Conservation (phyloP, 257 asterid species). For the Salvia miltiorrhiza region DNA sequence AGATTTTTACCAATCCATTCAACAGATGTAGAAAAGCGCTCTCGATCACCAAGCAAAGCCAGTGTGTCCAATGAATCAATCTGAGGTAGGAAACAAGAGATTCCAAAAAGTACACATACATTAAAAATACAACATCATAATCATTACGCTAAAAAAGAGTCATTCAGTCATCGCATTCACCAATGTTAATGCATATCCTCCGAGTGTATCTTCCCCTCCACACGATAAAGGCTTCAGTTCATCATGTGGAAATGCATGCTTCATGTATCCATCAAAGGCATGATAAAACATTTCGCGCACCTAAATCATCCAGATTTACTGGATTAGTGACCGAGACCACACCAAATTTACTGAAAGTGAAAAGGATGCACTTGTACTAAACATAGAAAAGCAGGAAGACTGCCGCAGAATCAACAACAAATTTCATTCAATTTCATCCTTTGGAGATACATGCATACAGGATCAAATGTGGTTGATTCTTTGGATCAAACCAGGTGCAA, state of each 20-base stretch:
- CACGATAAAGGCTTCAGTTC: constrained; percentile 93
- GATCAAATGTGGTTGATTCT: constrained; percentile 3
- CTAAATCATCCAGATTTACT: constrained; percentile 32
- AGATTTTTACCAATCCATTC: constrained; percentile 99
- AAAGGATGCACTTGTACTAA: neutral
- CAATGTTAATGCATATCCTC: constrained; percentile 96
- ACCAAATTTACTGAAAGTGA: neutral
- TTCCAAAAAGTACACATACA: neutral
- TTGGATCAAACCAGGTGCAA: neutral
- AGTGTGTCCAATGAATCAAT: constrained; percentile 93
- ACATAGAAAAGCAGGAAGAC: neutral
- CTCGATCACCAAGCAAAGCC: constrained; percentile 93
- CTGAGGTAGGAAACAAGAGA: constrained; percentile 36
- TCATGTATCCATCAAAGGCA: constrained; percentile 94
- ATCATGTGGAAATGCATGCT: constrained; percentile 86
- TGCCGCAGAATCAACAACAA: neutral
- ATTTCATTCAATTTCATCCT: neutral
- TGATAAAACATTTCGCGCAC: constrained; percentile 95
- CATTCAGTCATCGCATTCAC: constrained; percentile 33
- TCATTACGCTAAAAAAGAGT: constrained; percentile 2
- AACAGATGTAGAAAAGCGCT: constrained; percentile 73
- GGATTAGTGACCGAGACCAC: neutral
- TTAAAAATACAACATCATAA: neutral
- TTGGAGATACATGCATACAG: neutral
- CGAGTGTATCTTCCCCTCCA: constrained; percentile 96